A percentile compares a stretch with the other conserved stretches of the same genome.
These are phyloP conservation scores for Myxozyma neglecta DNA, from an alignment of 805 yeast species.

Conservation along the genomic window DNA sequence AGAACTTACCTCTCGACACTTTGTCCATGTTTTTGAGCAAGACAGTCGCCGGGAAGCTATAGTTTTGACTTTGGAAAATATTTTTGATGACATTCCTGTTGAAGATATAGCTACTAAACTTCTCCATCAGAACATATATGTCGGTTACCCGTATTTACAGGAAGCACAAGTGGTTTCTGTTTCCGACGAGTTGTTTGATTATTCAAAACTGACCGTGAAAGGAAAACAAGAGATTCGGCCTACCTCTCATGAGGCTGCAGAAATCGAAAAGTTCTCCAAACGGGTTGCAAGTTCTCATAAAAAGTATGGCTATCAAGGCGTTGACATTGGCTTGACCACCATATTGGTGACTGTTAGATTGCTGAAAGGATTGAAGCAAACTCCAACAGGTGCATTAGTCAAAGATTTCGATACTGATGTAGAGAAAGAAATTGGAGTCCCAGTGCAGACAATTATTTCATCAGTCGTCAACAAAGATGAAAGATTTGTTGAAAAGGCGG, in stretches of 20 bases:
- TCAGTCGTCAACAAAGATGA: constrained; percentile 69
- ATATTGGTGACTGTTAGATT: constrained; percentile 69
- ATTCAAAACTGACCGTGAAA: constrained; percentile 44
- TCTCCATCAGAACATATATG: constrained; percentile 63
- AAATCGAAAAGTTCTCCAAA: not conserved
- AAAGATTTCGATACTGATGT: constrained; percentile 60
- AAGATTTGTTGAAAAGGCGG: constrained; percentile 69
- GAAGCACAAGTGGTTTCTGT: constrained; percentile 73
- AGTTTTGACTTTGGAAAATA: constrained; percentile 60
- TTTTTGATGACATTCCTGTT: constrained; percentile 44
- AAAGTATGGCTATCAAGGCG: constrained; percentile 48
- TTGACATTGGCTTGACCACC: constrained; percentile 52
- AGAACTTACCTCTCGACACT: constrained; percentile 54
- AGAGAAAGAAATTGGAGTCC: constrained; percentile 53
- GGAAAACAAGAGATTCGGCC: constrained; percentile 4
- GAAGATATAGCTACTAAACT: constrained; percentile 67
- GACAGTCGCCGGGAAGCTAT: constrained; percentile 83
- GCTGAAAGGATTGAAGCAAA: constrained; percentile 75
- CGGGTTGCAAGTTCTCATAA: constrained; percentile 2
- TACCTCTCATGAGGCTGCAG: constrained; percentile 1
- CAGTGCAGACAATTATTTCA: constrained; percentile 80
- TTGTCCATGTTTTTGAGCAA: constrained; percentile 75
- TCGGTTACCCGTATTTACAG: constrained; percentile 87
- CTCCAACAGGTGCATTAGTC: constrained; percentile 67
- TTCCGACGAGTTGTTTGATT: constrained; percentile 54